phyloP scores from a whole-genome alignment of 805 yeast genomes.

The Cyberlindnera saturnus region DNA sequence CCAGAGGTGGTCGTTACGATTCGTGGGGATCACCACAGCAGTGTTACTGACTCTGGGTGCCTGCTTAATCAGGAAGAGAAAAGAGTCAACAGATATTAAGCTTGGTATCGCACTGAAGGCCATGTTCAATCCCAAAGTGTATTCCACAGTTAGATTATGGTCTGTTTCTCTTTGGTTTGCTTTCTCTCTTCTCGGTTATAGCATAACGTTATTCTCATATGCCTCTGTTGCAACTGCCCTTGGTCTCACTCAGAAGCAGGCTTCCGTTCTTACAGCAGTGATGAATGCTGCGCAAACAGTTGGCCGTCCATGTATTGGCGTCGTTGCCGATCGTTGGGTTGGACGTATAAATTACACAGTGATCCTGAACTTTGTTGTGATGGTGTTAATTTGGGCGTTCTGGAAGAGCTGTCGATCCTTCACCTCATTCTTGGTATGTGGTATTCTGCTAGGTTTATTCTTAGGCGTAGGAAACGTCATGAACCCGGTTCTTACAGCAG shows the following conservation, averaged over 20 bases:
- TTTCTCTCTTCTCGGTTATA: conserved; percentile 34
- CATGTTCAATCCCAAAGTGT: conserved; percentile 26
- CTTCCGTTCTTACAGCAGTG: conserved; percentile 39
- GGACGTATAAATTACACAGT: conserved; percentile 43
- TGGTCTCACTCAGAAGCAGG: conserved; percentile 40
- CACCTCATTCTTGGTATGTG: conserved; percentile 32
- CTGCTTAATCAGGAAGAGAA: conserved; percentile 28
- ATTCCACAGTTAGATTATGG: conserved; percentile 24
- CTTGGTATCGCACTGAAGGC: conserved; percentile 13
- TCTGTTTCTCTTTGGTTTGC: conserved; percentile 31
- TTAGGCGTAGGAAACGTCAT: conserved; percentile 41
- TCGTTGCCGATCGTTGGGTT: conserved; percentile 33
- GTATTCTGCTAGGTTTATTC: conserved; percentile 36
- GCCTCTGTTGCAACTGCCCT: conserved; percentile 39
- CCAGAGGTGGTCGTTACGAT: conserved; percentile 43
- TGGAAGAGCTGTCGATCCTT: conserved; percentile 41
- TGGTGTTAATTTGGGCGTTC: conserved; percentile 35
- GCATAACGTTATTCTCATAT: conserved; percentile 37
- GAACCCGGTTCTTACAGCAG: conserved; percentile 36
- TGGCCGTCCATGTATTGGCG: conserved; percentile 45
- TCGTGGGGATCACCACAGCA: conserved; percentile 36
- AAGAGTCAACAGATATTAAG: conserved; percentile 14
- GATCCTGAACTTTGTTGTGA: conserved; percentile 27
- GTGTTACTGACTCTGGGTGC: conserved; percentile 32
- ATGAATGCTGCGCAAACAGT: conserved; percentile 40